phyloP scores from a whole-genome alignment of 441 rosid genomes.

The Arabidopsis lyrata region DNA sequence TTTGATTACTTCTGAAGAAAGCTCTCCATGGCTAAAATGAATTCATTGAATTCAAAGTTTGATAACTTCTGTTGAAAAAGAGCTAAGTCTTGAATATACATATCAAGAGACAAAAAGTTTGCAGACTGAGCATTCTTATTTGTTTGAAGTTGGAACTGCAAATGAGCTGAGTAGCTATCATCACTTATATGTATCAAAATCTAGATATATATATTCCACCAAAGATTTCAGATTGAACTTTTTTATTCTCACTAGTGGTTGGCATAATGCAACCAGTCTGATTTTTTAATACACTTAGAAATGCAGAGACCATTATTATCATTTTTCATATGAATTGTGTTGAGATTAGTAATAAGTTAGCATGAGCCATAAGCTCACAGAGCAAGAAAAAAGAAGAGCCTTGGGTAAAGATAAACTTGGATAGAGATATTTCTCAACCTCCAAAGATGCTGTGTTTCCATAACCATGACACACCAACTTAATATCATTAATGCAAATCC shows the following conservation, averaged over 20 bases:
- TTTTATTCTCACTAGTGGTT: neutral
- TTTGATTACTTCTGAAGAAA: neutral
- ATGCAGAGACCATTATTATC: neutral
- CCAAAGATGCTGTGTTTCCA: conserved; percentile 19
- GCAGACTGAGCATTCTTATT: neutral
- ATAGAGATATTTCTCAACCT: conserved; percentile 12
- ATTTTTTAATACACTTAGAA: neutral
- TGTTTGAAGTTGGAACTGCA: neutral
- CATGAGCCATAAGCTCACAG: neutral
- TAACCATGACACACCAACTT: conserved; percentile 35
- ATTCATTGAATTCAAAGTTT: neutral
- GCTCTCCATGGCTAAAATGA: neutral
- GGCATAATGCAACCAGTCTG: neutral
- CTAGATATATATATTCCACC: neutral
- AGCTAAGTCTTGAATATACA: neutral
- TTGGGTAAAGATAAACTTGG: conserved; percentile 10
- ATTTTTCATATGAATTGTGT: neutral
- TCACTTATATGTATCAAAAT: neutral
- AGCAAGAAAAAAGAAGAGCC: neutral
- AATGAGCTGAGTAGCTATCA: neutral
- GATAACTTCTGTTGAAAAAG: neutral
- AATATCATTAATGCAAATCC: conserved; percentile 26
- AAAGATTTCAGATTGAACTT: neutral
- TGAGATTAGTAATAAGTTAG: neutral
- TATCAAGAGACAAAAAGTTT: neutral